A percentile compares a stretch with the other conserved stretches of the same genome.
These are phyloP conservation scores for Pleurotus tuoliensis DNA, from an alignment of 768 basidiomycete species.

Conservation along the genomic window DNA sequence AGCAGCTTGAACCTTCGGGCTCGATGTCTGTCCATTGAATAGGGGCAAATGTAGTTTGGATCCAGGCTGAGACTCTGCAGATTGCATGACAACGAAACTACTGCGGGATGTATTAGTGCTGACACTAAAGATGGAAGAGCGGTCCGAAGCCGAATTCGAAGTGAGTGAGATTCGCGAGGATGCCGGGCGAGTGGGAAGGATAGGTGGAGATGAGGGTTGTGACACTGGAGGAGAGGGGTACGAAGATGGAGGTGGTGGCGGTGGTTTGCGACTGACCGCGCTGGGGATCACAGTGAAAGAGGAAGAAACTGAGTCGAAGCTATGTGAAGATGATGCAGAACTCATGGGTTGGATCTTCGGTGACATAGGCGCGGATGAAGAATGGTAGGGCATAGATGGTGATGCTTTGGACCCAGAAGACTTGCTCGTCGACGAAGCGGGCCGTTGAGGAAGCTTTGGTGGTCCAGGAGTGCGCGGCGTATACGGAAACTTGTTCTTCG, in stretches of 20 bases:
- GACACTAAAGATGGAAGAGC: slow-evolving; percentile 58
- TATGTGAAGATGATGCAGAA: slow-evolving; percentile 17
- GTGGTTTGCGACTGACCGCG: slow-evolving; percentile 9
- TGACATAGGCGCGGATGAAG: slow-evolving; percentile 11
- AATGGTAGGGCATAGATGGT: background rate
- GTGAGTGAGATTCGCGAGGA: slow-evolving; percentile 26
- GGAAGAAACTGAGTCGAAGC: slow-evolving; percentile 8
- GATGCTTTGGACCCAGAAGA: slow-evolving; percentile 10
- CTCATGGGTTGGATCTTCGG: slow-evolving; percentile 4
- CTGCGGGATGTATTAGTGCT: slow-evolving; percentile 34
- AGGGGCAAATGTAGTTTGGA: slow-evolving; percentile 12
- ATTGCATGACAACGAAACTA: slow-evolving; percentile 21
- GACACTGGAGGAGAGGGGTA: slow-evolving; percentile 25
- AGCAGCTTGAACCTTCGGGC: slow-evolving; percentile 25
- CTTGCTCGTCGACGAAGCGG: slow-evolving; percentile 14
- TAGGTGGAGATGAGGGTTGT: slow-evolving; percentile 13
- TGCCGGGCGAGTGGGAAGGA: slow-evolving; percentile 19
- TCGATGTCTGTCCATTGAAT: slow-evolving; percentile 5
- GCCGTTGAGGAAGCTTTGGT: slow-evolving; percentile 48
- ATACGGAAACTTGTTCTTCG: slow-evolving; percentile 13
- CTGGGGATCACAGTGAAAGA: slow-evolving; percentile 4
- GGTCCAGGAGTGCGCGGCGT: slow-evolving; percentile 28
- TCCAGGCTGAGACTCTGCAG: slow-evolving; percentile 13
- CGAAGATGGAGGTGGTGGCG: slow-evolving; percentile 17
- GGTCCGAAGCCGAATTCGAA: slow-evolving; percentile 46